These are phyloP conservation scores for Glomus cerebriforme DNA, from an alignment of 192 early-diverging fungal species.

Conservation along the genomic window DNA sequence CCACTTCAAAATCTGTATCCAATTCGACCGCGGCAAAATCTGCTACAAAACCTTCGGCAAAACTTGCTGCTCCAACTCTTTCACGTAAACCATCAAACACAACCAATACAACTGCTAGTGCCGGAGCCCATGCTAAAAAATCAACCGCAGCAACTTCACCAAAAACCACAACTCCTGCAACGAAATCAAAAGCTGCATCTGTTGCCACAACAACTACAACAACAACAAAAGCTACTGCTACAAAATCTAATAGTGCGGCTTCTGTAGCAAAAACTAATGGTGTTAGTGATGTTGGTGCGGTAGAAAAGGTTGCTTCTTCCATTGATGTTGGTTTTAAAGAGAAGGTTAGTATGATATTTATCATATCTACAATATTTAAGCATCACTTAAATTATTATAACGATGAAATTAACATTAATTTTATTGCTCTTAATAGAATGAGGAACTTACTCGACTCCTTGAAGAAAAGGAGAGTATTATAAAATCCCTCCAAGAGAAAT, in stretches of 20 bases:
- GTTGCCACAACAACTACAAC: background rate
- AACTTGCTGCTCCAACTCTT: background rate
- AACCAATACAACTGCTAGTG: background rate
- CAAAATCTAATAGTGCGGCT: background rate
- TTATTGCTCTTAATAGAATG: conserved; percentile 1
- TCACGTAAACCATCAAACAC: background rate
- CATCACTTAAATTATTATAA: background rate
- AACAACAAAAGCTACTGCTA: background rate
- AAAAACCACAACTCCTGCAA: too few species aligned
- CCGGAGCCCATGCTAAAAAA: background rate
- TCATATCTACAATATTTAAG: background rate
- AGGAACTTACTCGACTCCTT: conserved; percentile 13
- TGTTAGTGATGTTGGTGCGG: background rate
- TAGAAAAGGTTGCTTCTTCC: background rate
- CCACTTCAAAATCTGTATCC: background rate
- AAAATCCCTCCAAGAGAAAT: conserved; percentile 16
- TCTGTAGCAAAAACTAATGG: background rate
- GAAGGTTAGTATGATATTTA: conserved; percentile 25
- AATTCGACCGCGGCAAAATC: background rate
- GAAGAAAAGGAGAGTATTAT: conserved; percentile 29
- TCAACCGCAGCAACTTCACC: background rate
- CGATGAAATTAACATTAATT: too few species aligned
- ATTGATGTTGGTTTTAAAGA: conserved; percentile 23
- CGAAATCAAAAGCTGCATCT: background rate
- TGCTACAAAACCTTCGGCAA: background rate